Conservation (phyloP, 1,284 basidiomycete species). For the Cutaneotrichosporon sp. region DNA sequence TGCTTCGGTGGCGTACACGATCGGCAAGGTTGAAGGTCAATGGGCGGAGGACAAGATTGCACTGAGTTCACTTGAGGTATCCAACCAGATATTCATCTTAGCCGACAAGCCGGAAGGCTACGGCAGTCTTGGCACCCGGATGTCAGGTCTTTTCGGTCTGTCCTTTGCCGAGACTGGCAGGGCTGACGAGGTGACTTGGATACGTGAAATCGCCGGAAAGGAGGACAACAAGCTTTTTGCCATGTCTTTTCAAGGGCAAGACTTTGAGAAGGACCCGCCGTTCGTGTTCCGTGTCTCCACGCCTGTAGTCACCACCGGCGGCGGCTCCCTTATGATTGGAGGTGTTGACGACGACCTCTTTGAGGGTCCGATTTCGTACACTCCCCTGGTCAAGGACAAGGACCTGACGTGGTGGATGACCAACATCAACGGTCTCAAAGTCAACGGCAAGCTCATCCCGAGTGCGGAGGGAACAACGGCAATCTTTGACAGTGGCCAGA, state of each 20-base stretch:
- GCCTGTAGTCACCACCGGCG: constrained; percentile 49
- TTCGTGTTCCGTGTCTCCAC: background rate
- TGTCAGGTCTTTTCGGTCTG: constrained; percentile 52
- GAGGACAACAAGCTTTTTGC: constrained; percentile 70
- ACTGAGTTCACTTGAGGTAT: constrained; percentile 71
- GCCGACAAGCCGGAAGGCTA: constrained; percentile 1
- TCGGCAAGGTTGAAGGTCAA: constrained; percentile 64
- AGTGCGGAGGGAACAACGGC: background rate
- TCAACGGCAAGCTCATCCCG: constrained; percentile 2
- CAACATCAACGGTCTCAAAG: background rate
- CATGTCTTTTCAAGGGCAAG: constrained; percentile 65
- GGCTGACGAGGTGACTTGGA: constrained; percentile 51
- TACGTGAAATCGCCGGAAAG: constrained; percentile 59
- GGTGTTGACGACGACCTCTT: constrained; percentile 57
- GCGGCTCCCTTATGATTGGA: constrained; percentile 67
- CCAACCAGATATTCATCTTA: constrained; percentile 59
- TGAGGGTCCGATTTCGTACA: constrained; percentile 68
- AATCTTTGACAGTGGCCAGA: constrained; percentile 28
- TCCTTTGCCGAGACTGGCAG: constrained; percentile 50
- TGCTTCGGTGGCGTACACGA: constrained; percentile 76
- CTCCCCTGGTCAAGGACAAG: constrained; percentile 49
- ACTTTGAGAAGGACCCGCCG: background rate
- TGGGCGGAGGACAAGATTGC: constrained; percentile 67
- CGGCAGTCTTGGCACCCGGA: constrained; percentile 12
- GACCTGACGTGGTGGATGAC: constrained; percentile 8